Base-by-base conservation (phyloP, 139 green algal genomes). In the Astrephomene gubernaculifera region DNA sequence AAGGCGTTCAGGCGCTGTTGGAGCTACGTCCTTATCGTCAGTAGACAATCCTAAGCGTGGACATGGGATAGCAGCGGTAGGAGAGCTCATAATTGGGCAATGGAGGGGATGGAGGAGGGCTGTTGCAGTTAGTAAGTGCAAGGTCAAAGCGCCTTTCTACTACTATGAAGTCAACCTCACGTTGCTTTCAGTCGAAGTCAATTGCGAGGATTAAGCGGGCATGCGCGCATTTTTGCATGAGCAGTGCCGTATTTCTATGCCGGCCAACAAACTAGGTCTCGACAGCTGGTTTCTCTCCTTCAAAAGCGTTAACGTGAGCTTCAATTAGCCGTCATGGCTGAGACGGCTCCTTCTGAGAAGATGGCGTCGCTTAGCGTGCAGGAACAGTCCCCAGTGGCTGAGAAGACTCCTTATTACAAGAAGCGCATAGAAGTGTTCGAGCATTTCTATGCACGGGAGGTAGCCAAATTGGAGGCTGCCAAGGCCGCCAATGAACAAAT, bases 361-460 rank as follows among this genome's bases (percentile, higher is more conserved):
- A 89, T 89, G 75, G 68, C 85, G 5, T 53, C 67, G 31, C 29
- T 79, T 21, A 43, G 0, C 7, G 54, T 81, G 31, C 57, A 65
- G 22, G 73, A 5, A 21, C 29, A 29, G 65, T 73, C 41, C 27
- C 60, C 79, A 9, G 91, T 94, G 33, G 86, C 85, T 4, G 92
- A 97, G 71, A 91, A 94, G 45, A 65, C 82, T 63, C 90, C 90
- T 0, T 99, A 97, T 81, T 98, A 97, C 65, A 41, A 92, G 17
- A 94, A 96, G 79, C 93, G 97, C 19, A 92, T 99, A 38, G 75
- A 96, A 10, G 89, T 99, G 0, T 99, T 99, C 78, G 94, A 98
- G 52, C 52, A 95, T 57, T 97, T 95, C 75, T 81, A 89, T 41
- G 82, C 83, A n/a, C 90, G 95, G 4, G 83, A 97, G 75, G 36